These are phyloP conservation scores for Fraxinus dipetala DNA, from an alignment of 305 asterid species.

Conservation along the genomic window DNA sequence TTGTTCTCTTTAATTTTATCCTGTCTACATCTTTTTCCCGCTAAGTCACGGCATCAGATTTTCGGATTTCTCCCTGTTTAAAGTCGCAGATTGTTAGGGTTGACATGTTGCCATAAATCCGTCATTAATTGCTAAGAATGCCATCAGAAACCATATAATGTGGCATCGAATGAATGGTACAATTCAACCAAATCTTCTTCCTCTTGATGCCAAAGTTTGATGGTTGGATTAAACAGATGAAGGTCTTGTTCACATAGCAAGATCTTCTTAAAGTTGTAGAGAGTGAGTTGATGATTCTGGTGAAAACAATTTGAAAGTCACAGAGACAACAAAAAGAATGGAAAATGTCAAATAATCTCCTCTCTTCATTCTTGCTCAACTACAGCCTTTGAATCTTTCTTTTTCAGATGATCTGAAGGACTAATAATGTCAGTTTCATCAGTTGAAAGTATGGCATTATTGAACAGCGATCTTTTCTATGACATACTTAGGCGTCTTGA, in stretches of 20 bases:
- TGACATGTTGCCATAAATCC: background rate
- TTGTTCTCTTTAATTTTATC: background rate
- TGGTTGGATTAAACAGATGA: background rate
- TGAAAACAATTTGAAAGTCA: background rate
- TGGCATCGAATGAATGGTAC: background rate
- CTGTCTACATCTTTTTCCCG: background rate
- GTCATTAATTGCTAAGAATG: background rate
- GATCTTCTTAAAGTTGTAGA: too few relatives aligned
- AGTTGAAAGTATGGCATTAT: slow-evolving; percentile 47
- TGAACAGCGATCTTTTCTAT: slow-evolving; percentile 69
- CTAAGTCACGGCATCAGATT: background rate
- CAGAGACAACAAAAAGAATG: background rate
- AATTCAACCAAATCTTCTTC: background rate
- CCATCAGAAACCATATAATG: background rate
- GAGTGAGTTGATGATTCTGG: background rate
- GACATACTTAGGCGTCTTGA: slow-evolving; percentile 87
- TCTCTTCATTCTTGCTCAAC: background rate
- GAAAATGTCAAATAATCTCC: background rate
- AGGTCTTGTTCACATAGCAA: background rate
- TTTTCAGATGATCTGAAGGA: slow-evolving; percentile 44
- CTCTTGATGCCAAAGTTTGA: background rate
- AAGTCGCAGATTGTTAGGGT: background rate
- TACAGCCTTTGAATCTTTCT: background rate
- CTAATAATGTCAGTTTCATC: slow-evolving; percentile 40
- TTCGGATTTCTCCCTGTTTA: background rate